Percentiles rank a stretch among this genome's conserved stretches.
Evolutionary conservation across 768 basidiomycete genomes (phyloP).

Genomic region (Cystobasidium ongulense): DNA sequence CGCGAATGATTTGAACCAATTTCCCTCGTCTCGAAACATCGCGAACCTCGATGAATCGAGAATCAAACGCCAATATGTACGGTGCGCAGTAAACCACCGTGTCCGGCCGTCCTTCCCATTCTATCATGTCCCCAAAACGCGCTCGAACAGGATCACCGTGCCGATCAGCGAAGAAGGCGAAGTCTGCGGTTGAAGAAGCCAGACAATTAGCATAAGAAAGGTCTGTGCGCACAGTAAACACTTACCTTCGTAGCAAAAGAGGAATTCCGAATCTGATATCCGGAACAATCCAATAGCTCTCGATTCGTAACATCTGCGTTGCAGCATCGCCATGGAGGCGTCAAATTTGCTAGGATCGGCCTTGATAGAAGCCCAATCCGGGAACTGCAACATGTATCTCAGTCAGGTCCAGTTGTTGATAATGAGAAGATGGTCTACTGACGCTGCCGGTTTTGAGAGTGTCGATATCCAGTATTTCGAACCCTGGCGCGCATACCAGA

Average conservation of each 20-base stretch:
- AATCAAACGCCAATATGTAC: slow-evolving; percentile 75
- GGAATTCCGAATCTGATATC: slow-evolving; percentile 73
- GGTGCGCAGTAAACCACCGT: slow-evolving; percentile 81
- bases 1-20: slow-evolving; percentile 71
- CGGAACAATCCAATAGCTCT: slow-evolving; percentile 85
- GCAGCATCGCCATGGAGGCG: slow-evolving; percentile 57
- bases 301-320: slow-evolving; percentile 70
- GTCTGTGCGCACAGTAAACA: background rate
- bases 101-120: slow-evolving; percentile 90
- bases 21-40: slow-evolving; percentile 58
- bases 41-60: slow-evolving; percentile 39
- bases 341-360: slow-evolving; percentile 59
- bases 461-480: slow-evolving; percentile 97
- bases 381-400: slow-evolving; percentile 47
- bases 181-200: slow-evolving; percentile 43
- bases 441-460: slow-evolving; percentile 49
- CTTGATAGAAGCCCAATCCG: slow-evolving; percentile 28
- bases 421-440: slow-evolving; percentile 49
- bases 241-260: slow-evolving; percentile 79
- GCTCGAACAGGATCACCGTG: slow-evolving; percentile 53
- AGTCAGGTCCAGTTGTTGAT: slow-evolving; percentile 82
- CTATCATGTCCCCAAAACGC: slow-evolving; percentile 55
- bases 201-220: background rate
- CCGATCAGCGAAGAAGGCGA: slow-evolving; percentile 83
- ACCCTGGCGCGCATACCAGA: slow-evolving; percentile 84